Base-by-base conservation (phyloP, 345 rosid species). In the Syzygium aqueum region DNA sequence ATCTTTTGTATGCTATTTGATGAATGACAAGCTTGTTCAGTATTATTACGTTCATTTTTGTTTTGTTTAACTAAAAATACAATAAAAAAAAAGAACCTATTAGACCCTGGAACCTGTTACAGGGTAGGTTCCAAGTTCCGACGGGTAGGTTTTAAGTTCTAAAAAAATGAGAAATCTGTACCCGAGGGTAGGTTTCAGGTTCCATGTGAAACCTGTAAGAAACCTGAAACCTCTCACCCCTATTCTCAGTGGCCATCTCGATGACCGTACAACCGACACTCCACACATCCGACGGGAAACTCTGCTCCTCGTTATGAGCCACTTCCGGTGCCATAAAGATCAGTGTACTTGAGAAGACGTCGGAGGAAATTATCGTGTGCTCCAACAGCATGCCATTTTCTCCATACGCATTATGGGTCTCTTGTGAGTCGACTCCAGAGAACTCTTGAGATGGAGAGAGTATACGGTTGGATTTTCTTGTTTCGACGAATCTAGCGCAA, bases 281-380 rank as follows among this genome's bases (percentile, higher is more conserved):
- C 99, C 99, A 97, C 33, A 97, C 91, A 85, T 97, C 99, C 84
- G 97, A 98, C 11, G 93, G 90, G 83, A 91, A 93, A 49, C 98
- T 94, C 90, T 97, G 99, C 8, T 93, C 96, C 88, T 96, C 97
- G 25, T 97, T 95, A 3, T 98, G 92, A 2, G 97, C 98, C 33
- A 94, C 98, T 93, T 97, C 99, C 78, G 98, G 99, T 0, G 98
- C 89, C 99, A 97, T 97, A 87, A 94, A 97, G 88, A 93, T 93
- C 91, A 98, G 99, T 53, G 99, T 96, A 56, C 99, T 98, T 85
- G 96, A 90, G 88, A 96, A 89, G 85, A 54, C 52, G 54, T 46
- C 25, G 82, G 89, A 43, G 92, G 87, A 33, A 33, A 23, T 37
- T n/a, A 7, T 9, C 53, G 33, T 46, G 30, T 33, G 12, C 53